Conservation (phyloP, 2,329 filamentous ascomycete species). For the Penicillium sp. region DNA sequence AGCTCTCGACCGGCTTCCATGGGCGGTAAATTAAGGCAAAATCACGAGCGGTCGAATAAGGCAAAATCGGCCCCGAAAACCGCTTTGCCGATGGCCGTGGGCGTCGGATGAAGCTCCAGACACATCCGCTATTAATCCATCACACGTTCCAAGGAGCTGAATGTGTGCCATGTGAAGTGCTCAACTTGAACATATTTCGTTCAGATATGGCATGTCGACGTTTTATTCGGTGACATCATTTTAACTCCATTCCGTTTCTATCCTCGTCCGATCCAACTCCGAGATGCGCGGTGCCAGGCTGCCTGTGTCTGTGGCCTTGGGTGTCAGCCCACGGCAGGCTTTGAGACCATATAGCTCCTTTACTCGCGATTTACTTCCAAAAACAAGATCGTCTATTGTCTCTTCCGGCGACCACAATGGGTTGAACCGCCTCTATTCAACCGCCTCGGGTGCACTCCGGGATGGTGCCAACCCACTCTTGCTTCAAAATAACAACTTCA, state of each 20-base stretch:
- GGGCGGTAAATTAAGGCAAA: slow-evolving; percentile 26
- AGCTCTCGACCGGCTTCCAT: slow-evolving; percentile 37
- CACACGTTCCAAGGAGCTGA: slow-evolving; percentile 18
- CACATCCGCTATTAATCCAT: slow-evolving; percentile 15
- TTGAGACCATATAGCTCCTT: slow-evolving; percentile 21
- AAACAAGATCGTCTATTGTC: neutral
- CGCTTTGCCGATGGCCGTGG: slow-evolving; percentile 14
- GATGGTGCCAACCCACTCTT: slow-evolving; percentile 18
- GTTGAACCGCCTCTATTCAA: slow-evolving; percentile 27
- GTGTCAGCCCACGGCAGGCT: slow-evolving; percentile 29
- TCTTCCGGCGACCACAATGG: slow-evolving; percentile 11
- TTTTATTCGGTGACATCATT: slow-evolving; percentile 27
- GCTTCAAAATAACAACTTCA: slow-evolving; percentile 16
- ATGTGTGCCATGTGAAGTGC: slow-evolving; percentile 12
- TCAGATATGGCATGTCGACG: slow-evolving; percentile 36
- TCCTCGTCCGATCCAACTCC: slow-evolving; percentile 21
- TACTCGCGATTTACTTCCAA: slow-evolving; percentile 21
- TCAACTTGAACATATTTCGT: slow-evolving; percentile 8
- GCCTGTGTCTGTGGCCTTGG: slow-evolving; percentile 38
- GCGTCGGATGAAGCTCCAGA: slow-evolving; percentile 9
- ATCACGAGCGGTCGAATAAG: slow-evolving; percentile 30
- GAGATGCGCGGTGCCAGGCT: slow-evolving; percentile 47
- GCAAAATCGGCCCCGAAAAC: slow-evolving; percentile 27
- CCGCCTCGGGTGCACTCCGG: slow-evolving; percentile 22
- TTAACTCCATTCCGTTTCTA: slow-evolving; percentile 19